phyloP scores from a whole-genome alignment of 1,139 yeast species.

The Zygoascus sp. region DNA sequence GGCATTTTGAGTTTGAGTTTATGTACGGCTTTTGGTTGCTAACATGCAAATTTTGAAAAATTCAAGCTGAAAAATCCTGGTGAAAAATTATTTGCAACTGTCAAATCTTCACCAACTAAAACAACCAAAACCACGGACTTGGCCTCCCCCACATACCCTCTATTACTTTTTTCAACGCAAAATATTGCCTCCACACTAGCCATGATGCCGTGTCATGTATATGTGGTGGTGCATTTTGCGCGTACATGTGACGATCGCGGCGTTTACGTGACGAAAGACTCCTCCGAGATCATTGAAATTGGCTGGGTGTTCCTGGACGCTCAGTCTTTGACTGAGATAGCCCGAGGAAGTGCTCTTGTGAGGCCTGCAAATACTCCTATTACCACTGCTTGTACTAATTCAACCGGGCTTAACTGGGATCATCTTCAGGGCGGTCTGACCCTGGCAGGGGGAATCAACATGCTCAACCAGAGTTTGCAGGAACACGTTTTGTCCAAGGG shows the following conservation, averaged over 20 bases:
- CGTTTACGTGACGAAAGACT: constrained; percentile 55
- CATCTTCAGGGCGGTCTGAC: constrained; percentile 46
- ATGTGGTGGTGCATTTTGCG: constrained; percentile 58
- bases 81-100: not conserved
- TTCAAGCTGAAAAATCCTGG: not conserved
- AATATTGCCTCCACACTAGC: not conserved
- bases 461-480: constrained; percentile 49
- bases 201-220: constrained; percentile 46
- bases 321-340: constrained; percentile 31
- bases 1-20: not conserved
- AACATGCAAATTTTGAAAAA: not conserved
- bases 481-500: constrained; percentile 42
- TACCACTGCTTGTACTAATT: constrained; percentile 42
- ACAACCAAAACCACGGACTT: not conserved
- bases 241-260: constrained; percentile 68
- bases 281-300: constrained; percentile 61
- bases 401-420: constrained; percentile 50
- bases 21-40: not conserved
- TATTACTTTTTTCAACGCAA: not conserved
- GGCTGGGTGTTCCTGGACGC: constrained; percentile 57
- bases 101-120: not conserved
- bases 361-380: constrained; percentile 67
- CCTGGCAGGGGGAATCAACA: constrained; percentile 57
- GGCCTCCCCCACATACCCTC: not conserved
- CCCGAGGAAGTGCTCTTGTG: constrained; percentile 46